phyloP scores from a whole-genome alignment of 768 basidiomycete genomes.

The Phylloporus sp. region DNA sequence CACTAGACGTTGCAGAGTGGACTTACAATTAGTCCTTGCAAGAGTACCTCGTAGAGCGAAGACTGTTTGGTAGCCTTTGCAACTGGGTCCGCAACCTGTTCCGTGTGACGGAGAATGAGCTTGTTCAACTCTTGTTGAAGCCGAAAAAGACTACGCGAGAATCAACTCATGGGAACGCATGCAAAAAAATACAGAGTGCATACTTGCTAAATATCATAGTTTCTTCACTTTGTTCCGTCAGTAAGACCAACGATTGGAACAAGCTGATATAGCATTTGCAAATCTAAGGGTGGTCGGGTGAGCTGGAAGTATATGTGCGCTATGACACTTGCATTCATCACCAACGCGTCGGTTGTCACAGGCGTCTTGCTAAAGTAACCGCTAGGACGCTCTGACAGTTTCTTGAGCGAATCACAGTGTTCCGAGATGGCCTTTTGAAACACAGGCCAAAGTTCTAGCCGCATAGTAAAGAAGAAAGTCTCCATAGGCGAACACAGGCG shows the following conservation, averaged over 20 bases:
- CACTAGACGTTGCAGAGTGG: not conserved
- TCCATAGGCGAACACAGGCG: slow-evolving; percentile 79
- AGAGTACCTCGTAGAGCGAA: slow-evolving; percentile 67
- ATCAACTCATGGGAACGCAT: not conserved
- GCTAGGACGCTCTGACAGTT: slow-evolving; percentile 65
- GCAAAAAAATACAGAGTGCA: slow-evolving; percentile 21
- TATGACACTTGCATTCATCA: slow-evolving; percentile 48
- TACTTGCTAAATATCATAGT: slow-evolving; percentile 97
- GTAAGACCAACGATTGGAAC: slow-evolving; percentile 77
- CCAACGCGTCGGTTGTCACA: slow-evolving; percentile 61
- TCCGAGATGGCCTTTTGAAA: slow-evolving; percentile 88
- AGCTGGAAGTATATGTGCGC: not conserved
- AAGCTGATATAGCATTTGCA: slow-evolving; percentile 72
- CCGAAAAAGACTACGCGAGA: slow-evolving; percentile 62
- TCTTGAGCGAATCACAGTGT: slow-evolving; percentile 77
- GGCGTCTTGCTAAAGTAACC: slow-evolving; percentile 61
- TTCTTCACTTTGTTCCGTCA: slow-evolving; percentile 83
- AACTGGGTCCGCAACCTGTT: slow-evolving; percentile 55
- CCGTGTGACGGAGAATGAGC: slow-evolving; percentile 68
- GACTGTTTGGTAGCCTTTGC: slow-evolving; percentile 65
- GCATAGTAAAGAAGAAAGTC: slow-evolving; percentile 71
- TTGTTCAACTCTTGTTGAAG: slow-evolving; percentile 78
- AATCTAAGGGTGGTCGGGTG: slow-evolving; percentile 38
- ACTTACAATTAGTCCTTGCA: slow-evolving; percentile 74
- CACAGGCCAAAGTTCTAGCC: slow-evolving; percentile 87